phyloP scores from a whole-genome alignment of 352 stramenopile species.

The Globisporangium rhizosaccharum region DNA sequence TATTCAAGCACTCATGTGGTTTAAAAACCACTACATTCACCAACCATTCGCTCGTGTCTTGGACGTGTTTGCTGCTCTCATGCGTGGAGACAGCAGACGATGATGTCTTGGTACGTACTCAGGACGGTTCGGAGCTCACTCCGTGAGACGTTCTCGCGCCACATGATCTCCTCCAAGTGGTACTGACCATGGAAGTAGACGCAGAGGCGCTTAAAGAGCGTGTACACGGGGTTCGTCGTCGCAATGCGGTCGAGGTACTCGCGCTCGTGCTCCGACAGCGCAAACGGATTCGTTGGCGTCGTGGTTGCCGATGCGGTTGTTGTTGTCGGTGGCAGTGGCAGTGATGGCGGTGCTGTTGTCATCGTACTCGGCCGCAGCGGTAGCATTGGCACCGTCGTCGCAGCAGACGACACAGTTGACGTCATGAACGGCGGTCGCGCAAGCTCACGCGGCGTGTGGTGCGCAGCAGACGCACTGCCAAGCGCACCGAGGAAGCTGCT shows the following conservation, averaged over 20 bases:
- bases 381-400: too few species aligned
- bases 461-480: too few species aligned
- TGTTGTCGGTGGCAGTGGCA: too few species aligned
- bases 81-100: constrained; percentile 70
- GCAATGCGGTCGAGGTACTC: constrained; percentile 79
- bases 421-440: too few species aligned
- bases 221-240: constrained; percentile 72
- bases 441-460: neutral
- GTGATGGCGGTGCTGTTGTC: too few species aligned
- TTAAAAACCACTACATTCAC: too few species aligned
- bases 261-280: constrained; percentile 60
- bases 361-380: neutral
- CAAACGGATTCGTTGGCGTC: constrained; percentile 25
- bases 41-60: neutral
- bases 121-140: constrained; percentile 77
- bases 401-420: too few species aligned
- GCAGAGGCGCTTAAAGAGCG: constrained; percentile 75
- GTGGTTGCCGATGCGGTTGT: neutral
- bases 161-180: constrained; percentile 89
- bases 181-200: constrained; percentile 85
- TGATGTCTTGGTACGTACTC: constrained; percentile 82
- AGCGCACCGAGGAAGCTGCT: constrained; percentile 3
- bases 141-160: constrained; percentile 77
- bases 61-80: neutral
- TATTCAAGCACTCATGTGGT: neutral